Percentiles rank a stretch among this genome's conserved stretches.
Conservation (phyloP, 169 alveolate genomes). For the Theileria orientalis region DNA sequence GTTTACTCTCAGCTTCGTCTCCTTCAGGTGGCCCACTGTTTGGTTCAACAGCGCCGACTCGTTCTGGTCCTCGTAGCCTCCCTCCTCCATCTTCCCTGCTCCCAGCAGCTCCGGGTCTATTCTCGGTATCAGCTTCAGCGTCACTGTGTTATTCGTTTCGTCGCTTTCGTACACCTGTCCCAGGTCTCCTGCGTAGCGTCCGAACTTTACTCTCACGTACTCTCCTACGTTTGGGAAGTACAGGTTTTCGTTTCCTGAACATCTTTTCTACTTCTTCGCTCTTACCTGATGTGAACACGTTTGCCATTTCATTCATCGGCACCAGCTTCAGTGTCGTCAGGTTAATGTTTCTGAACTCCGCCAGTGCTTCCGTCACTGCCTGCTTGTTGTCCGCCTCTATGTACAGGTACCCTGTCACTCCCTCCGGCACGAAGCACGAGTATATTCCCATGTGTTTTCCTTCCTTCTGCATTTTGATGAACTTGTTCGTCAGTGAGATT, state of each 20-base stretch:
- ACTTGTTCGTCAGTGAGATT: slow-evolving; percentile 75
- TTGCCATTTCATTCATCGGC: slow-evolving; percentile 81
- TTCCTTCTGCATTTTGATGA: slow-evolving; percentile 64
- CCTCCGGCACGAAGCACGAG: slow-evolving; percentile 81
- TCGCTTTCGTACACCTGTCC: slow-evolving; percentile 83
- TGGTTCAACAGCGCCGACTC: neutral
- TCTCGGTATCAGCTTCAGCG: slow-evolving; percentile 79
- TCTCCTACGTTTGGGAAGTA: slow-evolving; percentile 77
- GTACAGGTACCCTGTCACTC: slow-evolving; percentile 75
- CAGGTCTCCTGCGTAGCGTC: slow-evolving; percentile 78
- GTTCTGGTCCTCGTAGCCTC: neutral
- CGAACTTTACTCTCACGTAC: slow-evolving; percentile 79
- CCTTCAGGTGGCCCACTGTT: neutral
- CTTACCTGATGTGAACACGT: slow-evolving; percentile 77
- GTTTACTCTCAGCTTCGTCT: slow-evolving; percentile 6
- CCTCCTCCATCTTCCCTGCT: neutral
- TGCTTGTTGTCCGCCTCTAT: slow-evolving; percentile 82
- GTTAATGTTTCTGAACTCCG: slow-evolving; percentile 76
- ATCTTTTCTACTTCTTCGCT: slow-evolving; percentile 13
- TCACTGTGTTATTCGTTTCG: slow-evolving; percentile 74
- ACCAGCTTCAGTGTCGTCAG: slow-evolving; percentile 75
- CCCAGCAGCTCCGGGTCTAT: slow-evolving; percentile 26
- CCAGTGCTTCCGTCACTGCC: slow-evolving; percentile 72
- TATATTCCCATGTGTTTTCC: slow-evolving; percentile 75
- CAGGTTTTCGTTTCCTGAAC: slow-evolving; percentile 32